A percentile compares a stretch with the other conserved stretches of the same genome.
phyloP scores from a whole-genome alignment of 2,329 filamentous ascomycete species.

The Aureobasidium sp. region DNA sequence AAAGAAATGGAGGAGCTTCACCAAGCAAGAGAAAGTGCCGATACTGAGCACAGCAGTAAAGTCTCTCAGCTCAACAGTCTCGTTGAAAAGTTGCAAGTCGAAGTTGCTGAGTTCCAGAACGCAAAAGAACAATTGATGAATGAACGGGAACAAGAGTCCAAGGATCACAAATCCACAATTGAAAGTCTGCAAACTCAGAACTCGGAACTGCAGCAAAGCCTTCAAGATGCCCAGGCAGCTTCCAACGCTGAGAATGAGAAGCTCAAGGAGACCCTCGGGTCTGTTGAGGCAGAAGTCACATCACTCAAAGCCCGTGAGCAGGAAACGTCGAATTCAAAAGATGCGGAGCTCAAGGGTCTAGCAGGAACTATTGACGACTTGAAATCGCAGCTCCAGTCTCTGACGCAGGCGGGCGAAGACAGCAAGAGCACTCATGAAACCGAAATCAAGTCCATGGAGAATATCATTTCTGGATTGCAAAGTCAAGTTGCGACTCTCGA shows the following conservation, averaged over 20 bases:
- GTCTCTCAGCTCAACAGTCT: constrained; percentile 9
- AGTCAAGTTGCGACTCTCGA: neutral
- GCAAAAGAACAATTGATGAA: neutral
- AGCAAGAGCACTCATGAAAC: neutral
- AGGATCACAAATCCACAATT: constrained; percentile 8
- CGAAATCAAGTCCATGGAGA: constrained; percentile 1
- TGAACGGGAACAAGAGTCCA: constrained; percentile 12
- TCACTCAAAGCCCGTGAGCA: constrained; percentile 1
- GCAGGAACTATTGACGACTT: neutral
- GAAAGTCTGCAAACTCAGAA: neutral
- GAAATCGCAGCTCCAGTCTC: neutral
- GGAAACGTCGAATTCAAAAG: neutral
- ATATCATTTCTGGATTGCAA: neutral
- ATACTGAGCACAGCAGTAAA: constrained; percentile 11
- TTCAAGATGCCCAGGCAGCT: neutral
- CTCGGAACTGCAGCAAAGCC: constrained; percentile 5
- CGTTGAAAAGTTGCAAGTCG: constrained; percentile 7
- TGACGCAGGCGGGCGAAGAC: neutral
- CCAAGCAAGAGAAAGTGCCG: neutral
- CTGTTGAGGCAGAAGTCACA: neutral
- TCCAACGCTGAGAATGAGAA: neutral
- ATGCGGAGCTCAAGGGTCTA: neutral
- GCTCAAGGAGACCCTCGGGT: neutral
- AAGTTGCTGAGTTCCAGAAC: constrained; percentile 14
- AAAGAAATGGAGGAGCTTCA: constrained; percentile 18